These are phyloP conservation scores for Scedosporium apiospermum DNA, from an alignment of 2,329 filamentous ascomycete species.

Conservation along the genomic window DNA sequence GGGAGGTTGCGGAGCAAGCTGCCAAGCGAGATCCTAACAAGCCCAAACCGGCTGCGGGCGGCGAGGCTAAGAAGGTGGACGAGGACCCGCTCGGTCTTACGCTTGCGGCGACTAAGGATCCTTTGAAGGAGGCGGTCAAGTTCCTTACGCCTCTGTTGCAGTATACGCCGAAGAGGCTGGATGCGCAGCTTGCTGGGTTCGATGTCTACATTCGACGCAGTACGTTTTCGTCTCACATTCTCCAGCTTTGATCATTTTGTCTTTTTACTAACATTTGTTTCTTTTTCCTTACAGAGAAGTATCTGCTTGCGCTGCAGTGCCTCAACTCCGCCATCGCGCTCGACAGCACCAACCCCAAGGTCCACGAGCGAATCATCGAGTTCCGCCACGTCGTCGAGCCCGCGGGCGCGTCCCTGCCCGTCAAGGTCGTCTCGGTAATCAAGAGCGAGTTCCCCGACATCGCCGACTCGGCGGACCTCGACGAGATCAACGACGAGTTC, in stretches of 20 bases:
- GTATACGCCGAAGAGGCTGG: constrained; percentile 68
- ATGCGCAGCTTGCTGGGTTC: constrained; percentile 78
- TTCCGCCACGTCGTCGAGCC: constrained; percentile 56
- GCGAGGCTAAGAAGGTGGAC: constrained; percentile 76
- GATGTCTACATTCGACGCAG: constrained; percentile 80
- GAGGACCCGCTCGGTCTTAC: constrained; percentile 77
- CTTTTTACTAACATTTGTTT: not conserved
- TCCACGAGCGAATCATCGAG: constrained; percentile 65
- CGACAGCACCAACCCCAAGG: constrained; percentile 57
- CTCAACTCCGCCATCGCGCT: constrained; percentile 64
- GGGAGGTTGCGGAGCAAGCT: constrained; percentile 68
- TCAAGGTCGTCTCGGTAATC: constrained; percentile 60
- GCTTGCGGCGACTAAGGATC: constrained; percentile 71
- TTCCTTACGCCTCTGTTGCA: constrained; percentile 76
- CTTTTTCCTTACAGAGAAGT: constrained; percentile 54
- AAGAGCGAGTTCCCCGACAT: constrained; percentile 47
- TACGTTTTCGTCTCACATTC: constrained; percentile 38
- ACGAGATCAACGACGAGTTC: constrained; percentile 58
- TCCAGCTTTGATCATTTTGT: not conserved
- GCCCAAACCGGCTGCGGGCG: constrained; percentile 49
- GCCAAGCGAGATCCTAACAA: constrained; percentile 81
- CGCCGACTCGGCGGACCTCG: constrained; percentile 43
- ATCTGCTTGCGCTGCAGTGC: constrained; percentile 77
- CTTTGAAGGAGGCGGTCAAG: constrained; percentile 78
- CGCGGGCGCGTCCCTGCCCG: constrained; percentile 48